Evolutionary conservation across 352 stramenopile species (phyloP), one percentile per base, ranked within the genome.

Genomic region (Globisporangium solare): DNA sequence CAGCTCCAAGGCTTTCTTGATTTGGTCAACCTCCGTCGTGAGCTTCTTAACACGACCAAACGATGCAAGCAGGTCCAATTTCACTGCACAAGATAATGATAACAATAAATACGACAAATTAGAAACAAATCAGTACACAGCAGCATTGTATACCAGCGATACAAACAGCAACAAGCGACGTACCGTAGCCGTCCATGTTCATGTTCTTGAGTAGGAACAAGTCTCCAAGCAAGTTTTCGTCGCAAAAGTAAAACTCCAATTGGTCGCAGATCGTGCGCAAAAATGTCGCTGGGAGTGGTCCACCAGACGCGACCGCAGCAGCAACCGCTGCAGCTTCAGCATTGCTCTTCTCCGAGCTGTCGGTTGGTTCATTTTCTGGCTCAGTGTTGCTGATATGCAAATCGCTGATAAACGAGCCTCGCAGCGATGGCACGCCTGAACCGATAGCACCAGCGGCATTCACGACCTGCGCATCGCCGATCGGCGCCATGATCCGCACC

Each of bases 181-280:
- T 67, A 85, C 74, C 76, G 48, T 94, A 94, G 54, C 84, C 84
- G 57, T 94, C 82, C 61, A 81, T 78, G 58, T 94, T 94, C 84
- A 94, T 94, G 60, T 94, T 94, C 64, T 94, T 94, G 37, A 94
- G 57, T 68, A 94, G 59, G 51, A 92, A 92, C 22, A 94, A 58
- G 61, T 94, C 82, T 37, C 82, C 82, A 5, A 92, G 76, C 40
- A 94, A 60, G 71, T 94, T 94, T 48, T 94, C 84, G 54, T 94
- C 84, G 58, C 84, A 94, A 55, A 94, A 94, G 63, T 94, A 94
- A 65, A 88, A 92, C 65, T 94, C 84, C 54, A 94, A 66, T 59
- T 94, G 84, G 59, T 94, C 84, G 56, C 84, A 94, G 62, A 94
- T 90, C 58, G 84, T 92, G 39, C 79, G 71, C 45, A 94, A 61